Percentiles rank a stretch among this genome's conserved stretches.
Conservation (phyloP, 768 basidiomycete species). For the Pulveroboletus sp. region DNA sequence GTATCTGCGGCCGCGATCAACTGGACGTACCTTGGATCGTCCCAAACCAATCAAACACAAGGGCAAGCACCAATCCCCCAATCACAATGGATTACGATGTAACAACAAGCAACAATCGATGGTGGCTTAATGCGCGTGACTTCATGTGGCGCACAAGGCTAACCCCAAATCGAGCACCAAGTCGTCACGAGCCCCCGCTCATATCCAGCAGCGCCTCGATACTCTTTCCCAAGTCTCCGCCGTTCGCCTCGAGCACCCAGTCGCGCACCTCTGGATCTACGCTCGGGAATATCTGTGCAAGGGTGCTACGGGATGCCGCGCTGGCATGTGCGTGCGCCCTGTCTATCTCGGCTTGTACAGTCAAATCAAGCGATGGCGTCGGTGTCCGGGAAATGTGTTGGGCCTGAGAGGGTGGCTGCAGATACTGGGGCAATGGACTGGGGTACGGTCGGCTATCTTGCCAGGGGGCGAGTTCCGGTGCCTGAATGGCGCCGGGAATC, state of each 20-base stretch:
- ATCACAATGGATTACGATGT: background rate
- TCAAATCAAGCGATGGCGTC: conserved; percentile 66
- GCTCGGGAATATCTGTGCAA: conserved; percentile 85
- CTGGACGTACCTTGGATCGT: background rate
- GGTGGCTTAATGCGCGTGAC: no score
- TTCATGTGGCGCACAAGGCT: no score
- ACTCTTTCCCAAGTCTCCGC: conserved; percentile 84
- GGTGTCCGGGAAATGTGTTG: conserved; percentile 67
- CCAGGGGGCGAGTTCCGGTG: conserved; percentile 49
- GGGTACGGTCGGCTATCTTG: conserved; percentile 31
- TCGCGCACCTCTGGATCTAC: conserved; percentile 83
- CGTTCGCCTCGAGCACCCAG: conserved; percentile 87
- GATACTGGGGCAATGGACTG: conserved; percentile 26
- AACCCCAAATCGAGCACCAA: no score
- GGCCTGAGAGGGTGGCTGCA: conserved; percentile 42
- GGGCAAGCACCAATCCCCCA: background rate
- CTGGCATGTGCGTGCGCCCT: conserved; percentile 71
- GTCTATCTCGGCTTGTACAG: conserved; percentile 76
- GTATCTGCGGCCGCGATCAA: background rate
- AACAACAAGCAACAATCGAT: background rate
- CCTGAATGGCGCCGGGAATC: conserved; percentile 46
- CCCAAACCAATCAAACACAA: background rate
- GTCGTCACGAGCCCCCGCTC: conserved; percentile 32
- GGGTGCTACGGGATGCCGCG: conserved; percentile 68
- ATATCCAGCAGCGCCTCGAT: conserved; percentile 86